A percentile compares a stretch with the other conserved stretches of the same genome.
phyloP scores from a whole-genome alignment of 176 grass and related monocot genomes.

The Ensete glaucum region DNA sequence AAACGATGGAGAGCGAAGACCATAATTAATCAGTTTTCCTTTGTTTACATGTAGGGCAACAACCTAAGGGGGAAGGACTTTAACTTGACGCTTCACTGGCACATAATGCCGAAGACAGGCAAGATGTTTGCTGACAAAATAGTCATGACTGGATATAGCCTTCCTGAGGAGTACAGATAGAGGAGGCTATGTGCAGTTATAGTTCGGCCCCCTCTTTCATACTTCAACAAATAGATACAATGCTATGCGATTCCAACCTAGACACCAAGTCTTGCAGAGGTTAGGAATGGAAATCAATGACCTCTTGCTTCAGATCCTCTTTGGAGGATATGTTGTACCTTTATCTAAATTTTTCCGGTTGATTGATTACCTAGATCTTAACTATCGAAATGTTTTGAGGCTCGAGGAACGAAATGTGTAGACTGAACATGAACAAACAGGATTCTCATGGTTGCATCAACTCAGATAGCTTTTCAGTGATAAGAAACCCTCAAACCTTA shows the following conservation, averaged over 20 bases:
- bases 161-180: constrained; percentile 88
- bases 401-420: too few species aligned
- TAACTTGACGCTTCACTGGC: constrained; percentile 98
- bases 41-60: constrained; percentile 55
- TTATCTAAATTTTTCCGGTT: neutral
- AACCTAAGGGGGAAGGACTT: constrained; percentile 85
- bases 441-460: too few species aligned
- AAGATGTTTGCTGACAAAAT: constrained; percentile 99
- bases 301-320: neutral
- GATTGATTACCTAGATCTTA: neutral
- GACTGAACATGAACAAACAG: too few species aligned
- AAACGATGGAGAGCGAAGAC: neutral
- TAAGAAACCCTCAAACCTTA: too few species aligned
- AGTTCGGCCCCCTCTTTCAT: neutral
- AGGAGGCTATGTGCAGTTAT: neutral
- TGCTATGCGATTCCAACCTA: neutral
- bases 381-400: neutral
- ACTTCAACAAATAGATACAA: neutral
- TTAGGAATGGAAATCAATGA: neutral
- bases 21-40: too few species aligned
- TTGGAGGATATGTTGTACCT: neutral
- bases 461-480: too few species aligned
- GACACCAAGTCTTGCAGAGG: neutral
- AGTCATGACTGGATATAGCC: constrained; percentile 72
- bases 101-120: constrained; percentile 94